These are phyloP conservation scores for Eucalyptus sideroxylon DNA, from an alignment of 345 rosid genomes.

Conservation along the genomic window DNA sequence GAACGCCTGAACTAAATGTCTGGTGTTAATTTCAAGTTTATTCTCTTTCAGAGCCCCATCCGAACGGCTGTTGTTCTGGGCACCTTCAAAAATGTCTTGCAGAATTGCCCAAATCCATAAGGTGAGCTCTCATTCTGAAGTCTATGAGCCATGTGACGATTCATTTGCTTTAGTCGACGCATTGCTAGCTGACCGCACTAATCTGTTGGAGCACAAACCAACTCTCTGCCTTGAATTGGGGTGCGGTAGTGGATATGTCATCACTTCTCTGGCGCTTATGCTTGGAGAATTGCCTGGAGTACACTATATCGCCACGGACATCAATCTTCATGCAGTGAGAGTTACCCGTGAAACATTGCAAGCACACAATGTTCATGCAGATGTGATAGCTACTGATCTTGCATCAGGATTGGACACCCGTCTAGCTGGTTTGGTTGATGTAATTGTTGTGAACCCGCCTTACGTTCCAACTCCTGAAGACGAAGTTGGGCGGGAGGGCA, in stretches of 20 bases:
- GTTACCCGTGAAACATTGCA: constrained; percentile 50
- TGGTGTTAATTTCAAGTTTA: background rate
- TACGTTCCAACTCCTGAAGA: constrained; percentile 92
- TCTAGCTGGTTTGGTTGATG: constrained; percentile 53
- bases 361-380: constrained; percentile 65
- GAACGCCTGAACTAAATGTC: background rate
- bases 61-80: background rate
- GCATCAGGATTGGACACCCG: constrained; percentile 65
- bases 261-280: constrained; percentile 72
- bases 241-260: constrained; percentile 81
- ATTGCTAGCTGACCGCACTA: constrained; percentile 51
- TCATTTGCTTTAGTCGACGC: constrained; percentile 90
- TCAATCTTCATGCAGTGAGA: constrained; percentile 46
- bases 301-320: constrained; percentile 58
- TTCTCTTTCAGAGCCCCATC: background rate
- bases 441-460: constrained; percentile 89
- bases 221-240: constrained; percentile 69
- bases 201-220: constrained; percentile 51
- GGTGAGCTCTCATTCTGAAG: constrained; percentile 76
- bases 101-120: constrained; percentile 64
- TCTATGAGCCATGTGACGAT: constrained; percentile 90
- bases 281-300: constrained; percentile 23
- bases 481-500: constrained; percentile 48
- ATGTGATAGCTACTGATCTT: constrained; percentile 44
- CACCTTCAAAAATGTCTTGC: constrained; percentile 12